Base-by-base conservation (phyloP, 768 basidiomycete species). In the Psilocybe cubensis region DNA sequence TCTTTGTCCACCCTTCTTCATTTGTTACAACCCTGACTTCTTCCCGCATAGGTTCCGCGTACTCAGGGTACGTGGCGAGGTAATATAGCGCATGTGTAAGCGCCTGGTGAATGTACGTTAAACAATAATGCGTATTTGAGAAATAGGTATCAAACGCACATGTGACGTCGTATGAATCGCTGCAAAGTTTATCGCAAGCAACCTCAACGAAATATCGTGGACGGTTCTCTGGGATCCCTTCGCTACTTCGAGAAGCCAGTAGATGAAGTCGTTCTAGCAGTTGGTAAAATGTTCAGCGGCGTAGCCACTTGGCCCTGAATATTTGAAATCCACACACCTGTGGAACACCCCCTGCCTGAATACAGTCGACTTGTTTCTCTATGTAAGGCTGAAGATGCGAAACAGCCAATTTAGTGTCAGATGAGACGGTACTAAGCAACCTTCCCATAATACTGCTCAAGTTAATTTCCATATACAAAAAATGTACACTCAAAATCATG, bases 1-100 rank as follows among this genome's bases (percentile, higher is more conserved):
- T 56, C 44, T 75, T 74, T 0, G 66, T 65, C 69, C 75, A 80
- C 23, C 72, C 79, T 28, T 78, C 70, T 5, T 67, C 60, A 3
- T 57, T 44, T 18, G 78, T 50, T 3, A 76, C 69, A 2, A 47
- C 56, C 35, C 77, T 76, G 3, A 79, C 68, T 59, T 84, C 82
- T 51, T 78, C 73, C 0, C 81, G 74, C 11, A 83, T 42, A 5
- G 71, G 66, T 3, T 63, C 58, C 2, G 71, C 54, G 42, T 74
- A 73, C 24, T 74, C 66, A 1, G 77, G 74, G 25, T 69, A 48
- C 1, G 70, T 63, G 8, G 76, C 76, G 3, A 82, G 66, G 24
- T 77, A 61, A 52, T 68, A 74, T 3, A 79, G 51, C 0, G 73
- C 69, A 18, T 74, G 70, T 0, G 70, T 72, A 21, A 79, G 69